A percentile compares a stretch with the other conserved stretches of the same genome.
phyloP scores from a whole-genome alignment of 2,329 filamentous ascomycete species.

The Neofusicoccum cordaticola region DNA sequence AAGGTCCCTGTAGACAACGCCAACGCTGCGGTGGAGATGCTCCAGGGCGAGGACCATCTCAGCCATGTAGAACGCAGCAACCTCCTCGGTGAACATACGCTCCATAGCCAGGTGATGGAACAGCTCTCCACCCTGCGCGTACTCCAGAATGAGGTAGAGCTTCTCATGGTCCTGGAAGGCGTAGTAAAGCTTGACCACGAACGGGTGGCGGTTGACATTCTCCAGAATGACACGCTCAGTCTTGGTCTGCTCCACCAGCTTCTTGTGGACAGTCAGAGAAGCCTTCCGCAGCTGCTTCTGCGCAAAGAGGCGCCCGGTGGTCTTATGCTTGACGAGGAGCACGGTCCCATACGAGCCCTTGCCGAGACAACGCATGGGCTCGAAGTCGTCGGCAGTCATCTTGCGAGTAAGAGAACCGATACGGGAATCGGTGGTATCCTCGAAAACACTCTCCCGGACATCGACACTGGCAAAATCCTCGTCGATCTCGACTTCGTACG shows the following conservation, averaged over 20 bases:
- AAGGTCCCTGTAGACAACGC: conserved; percentile 92
- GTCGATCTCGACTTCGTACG: conserved; percentile 82
- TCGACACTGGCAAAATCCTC: conserved; percentile 76
- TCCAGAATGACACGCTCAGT: conserved; percentile 94
- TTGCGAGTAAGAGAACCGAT: conserved; percentile 63
- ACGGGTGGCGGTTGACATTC: conserved; percentile 92
- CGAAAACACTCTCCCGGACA: conserved; percentile 31
- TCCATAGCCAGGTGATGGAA: conserved; percentile 94
- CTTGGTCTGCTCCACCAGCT: conserved; percentile 94
- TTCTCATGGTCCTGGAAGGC: conserved; percentile 98
- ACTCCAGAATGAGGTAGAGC: conserved; percentile 94
- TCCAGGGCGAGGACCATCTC: conserved; percentile 94
- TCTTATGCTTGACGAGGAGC: conserved; percentile 82
- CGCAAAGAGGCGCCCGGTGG: conserved; percentile 85
- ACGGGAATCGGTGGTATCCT: conserved; percentile 48
- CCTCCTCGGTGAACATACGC: conserved; percentile 89
- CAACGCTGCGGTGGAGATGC: conserved; percentile 86
- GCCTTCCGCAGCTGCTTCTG: conserved; percentile 99
- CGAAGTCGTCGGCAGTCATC: conserved; percentile 89
- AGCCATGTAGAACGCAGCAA: conserved; percentile 95
- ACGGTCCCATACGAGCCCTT: conserved; percentile 97
- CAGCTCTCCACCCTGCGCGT: conserved; percentile 92
- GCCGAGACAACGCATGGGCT: conserved; percentile 84
- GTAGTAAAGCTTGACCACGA: conserved; percentile 97
- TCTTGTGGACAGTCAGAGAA: conserved; percentile 90